Evolutionary conservation across 177 flowering plant genomes (phyloP).

Genomic region (Vitis hybrid): DNA sequence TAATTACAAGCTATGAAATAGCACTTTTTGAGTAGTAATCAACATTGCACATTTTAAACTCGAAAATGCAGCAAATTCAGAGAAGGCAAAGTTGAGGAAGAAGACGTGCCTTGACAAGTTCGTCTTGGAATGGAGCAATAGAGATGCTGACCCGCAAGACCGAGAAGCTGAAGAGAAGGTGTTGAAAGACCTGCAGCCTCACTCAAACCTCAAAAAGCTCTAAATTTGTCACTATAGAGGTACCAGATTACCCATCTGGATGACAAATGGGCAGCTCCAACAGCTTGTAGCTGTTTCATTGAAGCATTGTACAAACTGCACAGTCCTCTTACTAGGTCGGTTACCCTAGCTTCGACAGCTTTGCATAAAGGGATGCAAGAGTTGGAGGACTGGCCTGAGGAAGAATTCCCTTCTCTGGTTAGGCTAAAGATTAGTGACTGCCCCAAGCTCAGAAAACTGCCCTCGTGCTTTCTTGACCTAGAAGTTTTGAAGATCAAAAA

Average conservation of each 20-base stretch:
- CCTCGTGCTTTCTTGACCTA: neutral
- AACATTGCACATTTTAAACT: no score
- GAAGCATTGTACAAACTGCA: slow-evolving; percentile 14
- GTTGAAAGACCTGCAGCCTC: slow-evolving; percentile 16
- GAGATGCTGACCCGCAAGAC: neutral
- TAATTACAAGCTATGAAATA: no score
- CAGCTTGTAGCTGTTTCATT: slow-evolving; percentile 9
- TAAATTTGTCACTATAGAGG: slow-evolving; percentile 11
- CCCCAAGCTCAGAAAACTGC: slow-evolving; percentile 10
- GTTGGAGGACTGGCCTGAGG: slow-evolving; percentile 6
- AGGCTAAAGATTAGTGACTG: slow-evolving; percentile 11
- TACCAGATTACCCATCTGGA: slow-evolving; percentile 13
- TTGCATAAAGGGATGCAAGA: slow-evolving; percentile 9
- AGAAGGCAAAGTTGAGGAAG: no score
- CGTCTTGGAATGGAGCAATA: slow-evolving; percentile 15
- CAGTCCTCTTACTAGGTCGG: slow-evolving; percentile 6
- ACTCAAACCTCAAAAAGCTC: slow-evolving; percentile 12
- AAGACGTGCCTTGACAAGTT: slow-evolving; percentile 14
- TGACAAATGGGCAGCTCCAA: neutral
- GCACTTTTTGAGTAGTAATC: no score
- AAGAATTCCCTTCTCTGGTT: neutral
- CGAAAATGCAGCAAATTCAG: no score
- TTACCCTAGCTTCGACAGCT: slow-evolving; percentile 3
- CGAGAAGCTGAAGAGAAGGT: neutral
- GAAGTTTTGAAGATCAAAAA: slow-evolving; percentile 9